Base-by-base conservation (phyloP, 257 asterid species). In the Schizonepeta tenuifolia region DNA sequence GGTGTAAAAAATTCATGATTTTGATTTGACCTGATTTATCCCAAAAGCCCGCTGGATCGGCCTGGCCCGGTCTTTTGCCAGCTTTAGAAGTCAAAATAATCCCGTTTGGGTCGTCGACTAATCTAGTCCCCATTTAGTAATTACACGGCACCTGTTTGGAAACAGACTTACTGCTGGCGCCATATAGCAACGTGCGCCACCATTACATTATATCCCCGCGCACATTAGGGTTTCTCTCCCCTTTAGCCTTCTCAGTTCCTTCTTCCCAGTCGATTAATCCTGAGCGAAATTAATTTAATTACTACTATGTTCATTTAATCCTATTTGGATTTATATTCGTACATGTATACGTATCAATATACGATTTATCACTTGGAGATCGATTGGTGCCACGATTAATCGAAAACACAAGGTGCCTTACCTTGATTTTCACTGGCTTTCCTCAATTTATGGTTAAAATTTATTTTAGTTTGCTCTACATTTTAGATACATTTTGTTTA, bases 221-320 rank as follows among this genome's bases (percentile, higher is more conserved):
- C 96, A 91, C 82, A 74, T 89, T 91, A 91, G 96, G 96, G 97
- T 88, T 89, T 81, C 68, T 68, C 81, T 70, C 5, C 75, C 33
- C 76, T 44, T 24, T 71, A 54, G n/a, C 65, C 33, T 75, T 56
- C 66, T 44, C 51, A 71, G 53, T 41, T 60, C 67, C 79, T 33
- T 78, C 58, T 35, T 77, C 58, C 63, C 71, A 66, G 79, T 83
- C 33, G 77, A 81, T 76, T 80, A 76, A 77, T 75, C 18, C 28
- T n/a, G 41, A 5, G 40, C 51, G 36, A 26, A 55, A 35, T 12
- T 31, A 69, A 41, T 40, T 46, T 50, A 35, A 33, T 68, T 49
- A 26, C 7, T 8, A 62, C 7, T 8, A 62, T 61, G 24, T 61
- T 46, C 18, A 9, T 65, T 9, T 61, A 66, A 54, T 68, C 71